Evolutionary conservation across 495 filamentous ascomycete genomes (phyloP).

Genomic region (Tuber magnatum): DNA sequence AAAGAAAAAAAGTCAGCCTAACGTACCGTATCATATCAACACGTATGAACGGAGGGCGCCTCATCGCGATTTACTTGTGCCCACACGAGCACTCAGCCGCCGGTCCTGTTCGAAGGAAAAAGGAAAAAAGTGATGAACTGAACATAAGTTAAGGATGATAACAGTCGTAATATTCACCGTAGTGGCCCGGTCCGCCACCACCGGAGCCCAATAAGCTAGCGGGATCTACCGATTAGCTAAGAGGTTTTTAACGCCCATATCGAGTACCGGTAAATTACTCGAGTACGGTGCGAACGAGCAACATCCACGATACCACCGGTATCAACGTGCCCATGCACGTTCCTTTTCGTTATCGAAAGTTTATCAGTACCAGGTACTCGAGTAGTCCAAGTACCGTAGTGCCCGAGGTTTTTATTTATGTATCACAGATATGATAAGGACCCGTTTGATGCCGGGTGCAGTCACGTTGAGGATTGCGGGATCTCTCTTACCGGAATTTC

Average conservation of each 20-base stretch:
- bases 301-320: background rate
- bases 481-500: slow-evolving; percentile 1
- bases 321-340: too few relatives aligned
- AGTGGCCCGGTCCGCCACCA: background rate
- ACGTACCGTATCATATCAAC: background rate
- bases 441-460: background rate
- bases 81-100: too few relatives aligned
- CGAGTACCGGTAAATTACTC: too few relatives aligned
- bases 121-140: background rate
- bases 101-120: background rate
- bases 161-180: background rate
- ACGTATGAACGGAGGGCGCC: background rate
- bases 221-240: background rate
- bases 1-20: background rate
- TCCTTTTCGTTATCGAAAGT: background rate
- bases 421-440: background rate
- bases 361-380: too few relatives aligned
- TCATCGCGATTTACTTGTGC: background rate
- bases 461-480: background rate
- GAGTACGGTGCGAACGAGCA: background rate
- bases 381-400: background rate
- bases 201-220: too few relatives aligned
- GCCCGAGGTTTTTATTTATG: background rate
- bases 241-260: background rate
- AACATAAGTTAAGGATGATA: background rate